These are phyloP conservation scores for Fistulifera pelliculosa DNA, from an alignment of 108 stramenopile genomes.

Conservation along the genomic window DNA sequence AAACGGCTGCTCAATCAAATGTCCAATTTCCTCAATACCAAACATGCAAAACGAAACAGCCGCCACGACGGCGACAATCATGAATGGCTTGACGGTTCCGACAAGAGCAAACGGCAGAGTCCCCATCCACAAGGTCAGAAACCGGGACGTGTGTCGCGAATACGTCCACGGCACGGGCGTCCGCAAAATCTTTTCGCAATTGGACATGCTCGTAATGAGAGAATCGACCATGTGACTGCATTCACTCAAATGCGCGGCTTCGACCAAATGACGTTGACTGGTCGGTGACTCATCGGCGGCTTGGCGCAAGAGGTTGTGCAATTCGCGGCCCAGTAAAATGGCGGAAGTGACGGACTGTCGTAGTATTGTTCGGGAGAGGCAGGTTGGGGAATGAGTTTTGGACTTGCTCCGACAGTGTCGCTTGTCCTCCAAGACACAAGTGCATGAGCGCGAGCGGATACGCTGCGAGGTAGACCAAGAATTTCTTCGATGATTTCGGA, in stretches of 20 bases:
- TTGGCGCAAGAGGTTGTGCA: conserved; percentile 15
- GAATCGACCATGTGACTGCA: conserved; percentile 28
- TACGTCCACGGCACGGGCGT: conserved; percentile 55
- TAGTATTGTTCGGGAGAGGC: conserved; percentile 5
- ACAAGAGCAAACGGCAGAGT: conserved; percentile 49
- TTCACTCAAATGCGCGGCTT: conserved; percentile 23
- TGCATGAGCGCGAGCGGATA: conserved; percentile 28
- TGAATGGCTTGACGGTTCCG: conserved; percentile 21
- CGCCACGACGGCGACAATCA: conserved; percentile 32
- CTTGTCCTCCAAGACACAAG: conserved; percentile 19
- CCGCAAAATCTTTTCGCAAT: conserved; percentile 35
- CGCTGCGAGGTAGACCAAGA: conserved; percentile 29
- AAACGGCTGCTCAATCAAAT: conserved; percentile 66
- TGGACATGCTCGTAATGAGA: conserved; percentile 36
- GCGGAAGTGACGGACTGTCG: conserved; percentile 1
- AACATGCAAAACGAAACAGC: conserved; percentile 42
- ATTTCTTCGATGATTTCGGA: conserved; percentile 13
- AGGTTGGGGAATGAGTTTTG: conserved; percentile 24
- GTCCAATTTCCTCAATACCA: conserved; percentile 63
- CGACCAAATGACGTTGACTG: conserved; percentile 2
- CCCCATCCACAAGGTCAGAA: conserved; percentile 55
- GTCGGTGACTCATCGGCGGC: conserved; percentile 10
- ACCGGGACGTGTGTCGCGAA: conserved; percentile 54
- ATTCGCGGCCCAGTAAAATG: conserved; percentile 3
- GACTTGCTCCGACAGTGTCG: conserved; percentile 11